Base-by-base conservation (phyloP, 257 asterid species). In the Petunia secreta region DNA sequence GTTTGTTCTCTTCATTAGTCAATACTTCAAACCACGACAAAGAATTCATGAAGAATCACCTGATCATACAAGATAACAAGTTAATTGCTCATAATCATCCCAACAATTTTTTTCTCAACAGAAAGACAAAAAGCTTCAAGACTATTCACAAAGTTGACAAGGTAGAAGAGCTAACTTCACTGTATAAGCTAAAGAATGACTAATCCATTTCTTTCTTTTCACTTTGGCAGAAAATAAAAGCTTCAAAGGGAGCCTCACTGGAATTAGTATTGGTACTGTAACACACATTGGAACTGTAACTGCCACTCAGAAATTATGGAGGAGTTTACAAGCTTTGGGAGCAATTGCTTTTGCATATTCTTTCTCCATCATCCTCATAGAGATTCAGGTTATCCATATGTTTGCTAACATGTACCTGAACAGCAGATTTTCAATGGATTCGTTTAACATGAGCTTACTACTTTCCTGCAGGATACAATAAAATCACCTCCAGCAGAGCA, bases 341-440 rank as follows among this genome's bases (percentile, higher is more conserved):
- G 89, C 87, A 9, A 90, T 87, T 3, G 91, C 90, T 16, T 88
- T 89, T 43, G 90, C 93, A 4, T 86, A 86, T 75, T 83, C 89
- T 34, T 85, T 66, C 80, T 88, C 93, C 1, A 79, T 85, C 80
- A 83, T 85, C 83, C 84, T 89, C 8, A 86, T 87, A 7, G 90
- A 89, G 71, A 89, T 89, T 75, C 91, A 89, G 88, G 90, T 87
- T 37, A 53, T 10, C 57, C 52, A 38, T 4, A 6, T 10, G 2
- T 60, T 8, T 13, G 2, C 55, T 7, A 50, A 50, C 3, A 0
- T 50, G 8, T 8, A 41, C 36, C 14, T 2, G 1, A 5, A 41
- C 2, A 3, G 11, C 43, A 8, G 1, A 2, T 34, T 16, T 36
- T 13, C 54, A 38, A 14, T 13, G 8, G 44, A 15, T 34, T 39